These are phyloP conservation scores for Sabuloglossum arenarium DNA, from an alignment of 495 filamentous ascomycete species.

Conservation along the genomic window DNA sequence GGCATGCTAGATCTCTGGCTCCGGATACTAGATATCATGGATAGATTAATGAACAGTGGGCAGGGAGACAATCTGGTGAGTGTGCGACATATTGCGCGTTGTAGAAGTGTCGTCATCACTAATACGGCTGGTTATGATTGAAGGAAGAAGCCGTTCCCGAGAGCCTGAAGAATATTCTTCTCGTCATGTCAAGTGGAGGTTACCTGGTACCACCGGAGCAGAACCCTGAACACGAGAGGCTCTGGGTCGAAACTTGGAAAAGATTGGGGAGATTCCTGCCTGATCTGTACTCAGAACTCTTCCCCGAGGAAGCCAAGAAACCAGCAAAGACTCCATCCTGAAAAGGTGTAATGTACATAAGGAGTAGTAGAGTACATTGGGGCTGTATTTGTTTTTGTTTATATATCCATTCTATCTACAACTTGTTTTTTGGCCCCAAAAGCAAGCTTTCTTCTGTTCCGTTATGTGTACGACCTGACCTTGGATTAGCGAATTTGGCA, in stretches of 20 bases:
- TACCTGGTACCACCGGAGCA: slow-evolving; percentile 57
- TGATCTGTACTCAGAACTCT: slow-evolving; percentile 32
- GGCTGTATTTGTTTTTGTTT: background rate
- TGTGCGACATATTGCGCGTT: slow-evolving; percentile 4
- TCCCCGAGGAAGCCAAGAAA: slow-evolving; percentile 18
- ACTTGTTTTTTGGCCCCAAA: background rate
- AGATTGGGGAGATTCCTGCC: slow-evolving; percentile 81
- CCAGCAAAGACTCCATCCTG: background rate
- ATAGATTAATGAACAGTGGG: slow-evolving; percentile 89
- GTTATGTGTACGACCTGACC: too few relatives aligned
- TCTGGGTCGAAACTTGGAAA: slow-evolving; percentile 73
- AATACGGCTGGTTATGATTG: slow-evolving; percentile 1
- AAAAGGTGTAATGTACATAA: background rate
- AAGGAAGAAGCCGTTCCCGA: slow-evolving; percentile 92
- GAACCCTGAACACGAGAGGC: slow-evolving; percentile 31
- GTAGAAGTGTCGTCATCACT: background rate
- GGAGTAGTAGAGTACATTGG: background rate
- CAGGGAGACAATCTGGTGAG: slow-evolving; percentile 76
- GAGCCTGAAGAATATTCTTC: slow-evolving; percentile 84
- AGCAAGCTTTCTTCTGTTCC: background rate
- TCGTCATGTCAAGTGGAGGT: slow-evolving; percentile 85
- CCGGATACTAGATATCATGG: slow-evolving; percentile 83
- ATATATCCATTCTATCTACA: background rate
- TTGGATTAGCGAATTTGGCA: slow-evolving; percentile 1
- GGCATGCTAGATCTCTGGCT: slow-evolving; percentile 92